A percentile compares a stretch with the other conserved stretches of the same genome.
Conservation (phyloP, 768 basidiomycete species). For the Rhodotorula kratochvilovae region DNA sequence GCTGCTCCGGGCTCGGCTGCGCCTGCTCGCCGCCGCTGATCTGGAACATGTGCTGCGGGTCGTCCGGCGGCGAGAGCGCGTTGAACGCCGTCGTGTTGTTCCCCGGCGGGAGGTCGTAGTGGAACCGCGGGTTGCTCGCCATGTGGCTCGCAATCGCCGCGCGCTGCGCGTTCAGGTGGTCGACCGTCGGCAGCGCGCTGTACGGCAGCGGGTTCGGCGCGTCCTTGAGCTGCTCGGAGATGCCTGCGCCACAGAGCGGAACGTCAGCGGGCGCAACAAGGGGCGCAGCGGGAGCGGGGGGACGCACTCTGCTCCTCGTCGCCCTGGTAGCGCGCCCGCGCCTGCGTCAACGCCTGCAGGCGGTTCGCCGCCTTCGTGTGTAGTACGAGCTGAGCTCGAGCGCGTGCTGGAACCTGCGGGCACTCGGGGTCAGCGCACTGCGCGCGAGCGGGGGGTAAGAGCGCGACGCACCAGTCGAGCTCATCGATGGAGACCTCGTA, state of each 20-base stretch:
- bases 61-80: neutral
- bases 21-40: neutral
- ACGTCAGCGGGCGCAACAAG: too few relatives aligned
- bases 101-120: constrained; percentile 3
- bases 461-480: constrained; percentile 29
- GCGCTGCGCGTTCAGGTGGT: neutral
- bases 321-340: constrained; percentile 1
- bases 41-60: neutral
- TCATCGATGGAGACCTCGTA: constrained; percentile 26
- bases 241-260: neutral
- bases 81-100: neutral
- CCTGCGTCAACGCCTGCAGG: constrained; percentile 1
- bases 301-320: neutral
- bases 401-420: constrained; percentile 33
- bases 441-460: too few relatives aligned
- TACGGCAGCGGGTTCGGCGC: neutral
- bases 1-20: constrained; percentile 9
- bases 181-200: neutral
- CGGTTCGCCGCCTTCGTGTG: constrained; percentile 23
- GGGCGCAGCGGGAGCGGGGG: neutral
- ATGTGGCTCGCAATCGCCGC: neutral
- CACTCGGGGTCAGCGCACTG: too few relatives aligned
- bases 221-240: neutral
- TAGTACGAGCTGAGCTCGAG: constrained; percentile 33
- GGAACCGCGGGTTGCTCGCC: neutral